Base-by-base conservation (phyloP, 108 stramenopile species). In the Mediolabrus comicus region DNA sequence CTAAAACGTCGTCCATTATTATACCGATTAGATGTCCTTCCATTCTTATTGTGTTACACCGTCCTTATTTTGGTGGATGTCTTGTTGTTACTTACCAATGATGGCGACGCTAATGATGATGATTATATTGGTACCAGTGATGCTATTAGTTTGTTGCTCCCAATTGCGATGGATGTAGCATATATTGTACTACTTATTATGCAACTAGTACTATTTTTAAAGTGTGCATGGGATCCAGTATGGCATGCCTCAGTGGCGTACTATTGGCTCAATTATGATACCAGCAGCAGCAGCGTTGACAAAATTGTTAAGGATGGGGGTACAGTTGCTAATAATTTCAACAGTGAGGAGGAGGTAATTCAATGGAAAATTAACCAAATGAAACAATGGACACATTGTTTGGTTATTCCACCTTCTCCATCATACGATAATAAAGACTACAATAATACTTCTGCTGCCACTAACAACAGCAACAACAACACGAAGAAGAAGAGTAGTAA, bases 11-110 rank as follows among this genome's bases (percentile, higher is more conserved):
- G 85, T 52, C 53, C 76, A 6, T 25, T 74, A 2, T 59, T 83
- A 1, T 51, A 51, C 13, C 71, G 88, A 66, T 69, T 86, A 33
- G 89, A 90, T 59, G 71, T 86, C 4, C 57, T 57, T 30, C 86
- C 89, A 11, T 90, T 87, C 52, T 26, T 84, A 1, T 22, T 82
- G 17, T 36, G 51, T 4, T 90, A 90, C 30, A 31, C 58, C 16
- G 6, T 75, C n/a, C 59, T 87, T 12, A 65, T 90, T 1, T 26
- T 34, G 10, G 2, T 74, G 19, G 86, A 85, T 72, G 13, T 46
- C 5, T 30, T 27, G 9, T 14, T 65, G 1, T 10, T 27, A 14
- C 14, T 30, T 14, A 26, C 25, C 12, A 17, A 4, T 12, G 28
- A 27, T 24, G 28, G 16, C 34, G 39, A 2, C 16, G 52, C 19